Conservation (phyloP, 805 yeast genomes). For the Yarrowia keelungensis region DNA sequence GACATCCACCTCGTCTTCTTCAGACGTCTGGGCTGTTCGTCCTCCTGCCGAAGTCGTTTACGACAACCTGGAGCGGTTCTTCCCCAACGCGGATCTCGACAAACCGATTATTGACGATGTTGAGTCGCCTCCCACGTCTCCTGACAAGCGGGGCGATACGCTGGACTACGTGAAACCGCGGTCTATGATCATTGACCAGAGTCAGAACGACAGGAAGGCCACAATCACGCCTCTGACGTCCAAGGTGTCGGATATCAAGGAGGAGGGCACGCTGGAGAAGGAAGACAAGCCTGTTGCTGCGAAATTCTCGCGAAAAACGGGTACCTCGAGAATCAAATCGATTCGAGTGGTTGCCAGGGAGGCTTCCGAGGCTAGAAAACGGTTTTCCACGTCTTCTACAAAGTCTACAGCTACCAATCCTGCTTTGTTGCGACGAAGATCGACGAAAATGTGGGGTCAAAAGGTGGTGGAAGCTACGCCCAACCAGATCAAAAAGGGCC, state of each 20-base stretch:
- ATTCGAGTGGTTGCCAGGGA: conserved; percentile 93
- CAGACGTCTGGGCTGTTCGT: conserved; percentile 68
- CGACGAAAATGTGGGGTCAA: conserved; percentile 98
- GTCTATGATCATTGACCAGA: conserved; percentile 24
- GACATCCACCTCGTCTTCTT: conserved; percentile 22
- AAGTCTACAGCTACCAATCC: conserved; percentile 41
- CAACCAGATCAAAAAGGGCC: conserved; percentile 65
- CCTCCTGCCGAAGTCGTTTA: conserved; percentile 96
- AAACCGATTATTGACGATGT: conserved; percentile 83
- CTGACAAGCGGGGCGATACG: conserved; percentile 19
- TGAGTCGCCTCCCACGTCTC: conserved; percentile 47
- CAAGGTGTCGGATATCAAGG: conserved; percentile 4
- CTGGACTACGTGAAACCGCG: conserved; percentile 33
- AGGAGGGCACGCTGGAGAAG: conserved; percentile 6
- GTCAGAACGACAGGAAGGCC: background rate
- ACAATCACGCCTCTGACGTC: conserved; percentile 18
- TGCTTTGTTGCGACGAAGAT: conserved; percentile 66
- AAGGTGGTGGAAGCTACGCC: conserved; percentile 89
- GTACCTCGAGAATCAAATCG: conserved; percentile 72
- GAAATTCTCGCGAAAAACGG: conserved; percentile 25
- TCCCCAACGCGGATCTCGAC: conserved; percentile 91
- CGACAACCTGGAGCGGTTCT: conserved; percentile 87
- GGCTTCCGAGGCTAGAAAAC: conserved; percentile 70
- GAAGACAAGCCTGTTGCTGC: background rate
- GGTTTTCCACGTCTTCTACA: conserved; percentile 44